Conservation (phyloP, 148 eudicot species). For the Bassia scoparia region DNA sequence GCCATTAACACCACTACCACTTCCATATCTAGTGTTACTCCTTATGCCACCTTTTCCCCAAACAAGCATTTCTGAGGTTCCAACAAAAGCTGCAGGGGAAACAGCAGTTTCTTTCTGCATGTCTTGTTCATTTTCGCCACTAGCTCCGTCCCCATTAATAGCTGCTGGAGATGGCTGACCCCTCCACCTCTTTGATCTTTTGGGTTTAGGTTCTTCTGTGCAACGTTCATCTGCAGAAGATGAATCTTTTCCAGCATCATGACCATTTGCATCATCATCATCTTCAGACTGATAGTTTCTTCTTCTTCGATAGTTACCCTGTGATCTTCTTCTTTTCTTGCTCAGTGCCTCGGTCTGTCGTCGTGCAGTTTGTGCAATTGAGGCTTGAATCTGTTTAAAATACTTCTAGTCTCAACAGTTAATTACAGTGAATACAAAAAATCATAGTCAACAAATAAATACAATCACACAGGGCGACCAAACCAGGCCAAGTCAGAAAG, state of each 20-base stretch:
- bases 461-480: too few relatives aligned
- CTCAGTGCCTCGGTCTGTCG: conserved; percentile 74
- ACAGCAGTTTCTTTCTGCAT: conserved; percentile 38
- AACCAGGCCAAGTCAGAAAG: too few relatives aligned
- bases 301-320: conserved; percentile 42
- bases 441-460: background rate
- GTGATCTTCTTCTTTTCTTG: conserved; percentile 59
- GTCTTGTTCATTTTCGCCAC: conserved; percentile 51
- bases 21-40: conserved; percentile 56
- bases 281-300: conserved; percentile 58
- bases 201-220: conserved; percentile 51
- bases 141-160: conserved; percentile 40
- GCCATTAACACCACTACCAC: conserved; percentile 36
- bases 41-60: conserved; percentile 80
- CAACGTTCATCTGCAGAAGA: conserved; percentile 68
- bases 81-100: conserved; percentile 45
- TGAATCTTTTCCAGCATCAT: conserved; percentile 54
- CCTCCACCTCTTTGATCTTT: conserved; percentile 45
- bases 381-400: conserved; percentile 60
- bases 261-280: conserved; percentile 50
- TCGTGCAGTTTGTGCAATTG: conserved; percentile 58
- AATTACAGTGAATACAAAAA: conserved; percentile 4
- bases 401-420: conserved; percentile 8
- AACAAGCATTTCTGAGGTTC: conserved; percentile 50
- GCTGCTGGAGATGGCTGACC: conserved; percentile 45